Conservation (phyloP, 805 yeast genomes). For the Nakazawaea wyomingensis region DNA sequence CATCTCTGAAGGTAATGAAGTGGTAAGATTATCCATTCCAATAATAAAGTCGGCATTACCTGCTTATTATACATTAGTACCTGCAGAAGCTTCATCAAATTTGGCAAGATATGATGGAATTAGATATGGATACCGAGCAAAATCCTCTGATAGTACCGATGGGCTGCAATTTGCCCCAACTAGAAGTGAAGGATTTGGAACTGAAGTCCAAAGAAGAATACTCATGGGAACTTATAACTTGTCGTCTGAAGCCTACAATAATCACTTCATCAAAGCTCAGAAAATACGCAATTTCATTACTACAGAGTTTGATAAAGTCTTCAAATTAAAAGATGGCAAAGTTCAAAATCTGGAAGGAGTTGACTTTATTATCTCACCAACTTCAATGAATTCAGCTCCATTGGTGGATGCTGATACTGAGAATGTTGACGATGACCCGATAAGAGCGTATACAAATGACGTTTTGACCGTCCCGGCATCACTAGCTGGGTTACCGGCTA, state of each 20-base stretch:
- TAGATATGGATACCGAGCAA: slow-evolving; percentile 64
- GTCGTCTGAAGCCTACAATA: slow-evolving; percentile 65
- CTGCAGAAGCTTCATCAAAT: slow-evolving; percentile 93
- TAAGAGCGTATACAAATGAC: slow-evolving; percentile 73
- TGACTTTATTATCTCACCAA: slow-evolving; percentile 74
- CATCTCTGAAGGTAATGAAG: slow-evolving; percentile 41
- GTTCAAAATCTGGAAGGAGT: slow-evolving; percentile 40
- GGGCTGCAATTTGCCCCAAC: slow-evolving; percentile 50
- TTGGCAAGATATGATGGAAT: slow-evolving; percentile 87
- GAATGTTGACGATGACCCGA: slow-evolving; percentile 35
- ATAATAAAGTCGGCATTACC: slow-evolving; percentile 62
- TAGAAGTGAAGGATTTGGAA: slow-evolving; percentile 65
- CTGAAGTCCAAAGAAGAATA: slow-evolving; percentile 79
- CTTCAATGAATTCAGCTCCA: slow-evolving; percentile 56
- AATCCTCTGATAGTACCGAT: slow-evolving; percentile 26
- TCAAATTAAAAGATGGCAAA: slow-evolving; percentile 33
- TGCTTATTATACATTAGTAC: slow-evolving; percentile 80
- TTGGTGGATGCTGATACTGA: slow-evolving; percentile 38
- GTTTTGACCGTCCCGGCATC: slow-evolving; percentile 87
- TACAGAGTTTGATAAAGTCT: slow-evolving; percentile 60
- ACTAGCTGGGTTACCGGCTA: slow-evolving; percentile 84
- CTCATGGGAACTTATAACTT: slow-evolving; percentile 82
- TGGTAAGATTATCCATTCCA: slow-evolving; percentile 68
- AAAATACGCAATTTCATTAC: slow-evolving; percentile 55
- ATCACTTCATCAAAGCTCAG: slow-evolving; percentile 76